Base-by-base conservation (phyloP, 305 asterid genomes). In the Monarda citriodora region DNA sequence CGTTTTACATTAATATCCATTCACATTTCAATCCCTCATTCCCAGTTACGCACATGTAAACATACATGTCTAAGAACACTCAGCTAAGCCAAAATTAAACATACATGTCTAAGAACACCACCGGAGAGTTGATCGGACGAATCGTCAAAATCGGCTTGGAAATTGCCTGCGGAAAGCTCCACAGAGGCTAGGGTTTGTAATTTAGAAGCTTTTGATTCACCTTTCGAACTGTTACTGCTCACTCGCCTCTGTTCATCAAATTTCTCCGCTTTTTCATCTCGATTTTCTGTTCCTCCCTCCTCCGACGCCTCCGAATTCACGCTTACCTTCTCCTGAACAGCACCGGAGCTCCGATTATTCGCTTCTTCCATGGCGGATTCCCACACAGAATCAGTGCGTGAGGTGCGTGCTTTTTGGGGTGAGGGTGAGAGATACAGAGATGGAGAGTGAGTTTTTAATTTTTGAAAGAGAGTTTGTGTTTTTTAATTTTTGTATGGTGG, bases 341-440 rank as follows among this genome's bases (percentile, higher is more conserved):
- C 72, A 62, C 20, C 61, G 9, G 63, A 71, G 77, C 74, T 76
- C 72, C 66, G 74, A 61, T 66, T 56, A 38, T 13, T 56, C 64
- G 54, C 72, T 40, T 66, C 86, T 57, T 74, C 84, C 88, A 82
- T 81, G 78, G 78, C 65, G 65, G 78, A 74, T 81, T 71, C 78
- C 61, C 37, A 63, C 77, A 45, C 78, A 12, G 72, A 72, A 69
- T 49, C 14, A 69, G 75, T 72, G 78, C 56, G 77, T 53, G 41
- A 61, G 72, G 71, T 78, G 77, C 70, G 79, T 54, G 68, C 74
- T 75, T 64, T 34, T 72, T 36, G 82, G n/a, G n/a, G n/a, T n/a
- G n/a, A n/a, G n/a, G n/a, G n/a, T n/a, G n/a, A n/a, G n/a, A n/a
- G n/a, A n/a, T n/a, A n/a, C n/a, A n/a, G n/a, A n/a, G n/a, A n/a